Percentiles rank a stretch among this genome's conserved stretches.
Evolutionary conservation across 305 asterid genomes (phyloP).

Genomic region (Galium porrigens): DNA sequence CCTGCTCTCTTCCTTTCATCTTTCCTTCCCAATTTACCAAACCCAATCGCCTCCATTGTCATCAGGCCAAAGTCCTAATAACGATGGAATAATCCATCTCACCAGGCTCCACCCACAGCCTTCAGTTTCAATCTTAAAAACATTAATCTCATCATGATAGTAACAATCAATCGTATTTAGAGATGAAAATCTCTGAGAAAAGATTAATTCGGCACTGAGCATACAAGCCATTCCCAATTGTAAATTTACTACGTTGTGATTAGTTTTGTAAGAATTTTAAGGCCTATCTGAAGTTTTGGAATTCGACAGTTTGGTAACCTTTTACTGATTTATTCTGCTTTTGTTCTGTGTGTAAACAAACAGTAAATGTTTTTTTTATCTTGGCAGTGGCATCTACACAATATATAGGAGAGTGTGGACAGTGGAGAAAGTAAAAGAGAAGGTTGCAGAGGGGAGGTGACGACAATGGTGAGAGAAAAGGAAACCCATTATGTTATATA

Average conservation of each 20-base stretch:
- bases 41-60: not conserved
- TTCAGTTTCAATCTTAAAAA: not conserved
- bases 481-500: not conserved
- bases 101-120: not conserved
- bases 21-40: no score
- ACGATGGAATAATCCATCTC: not conserved
- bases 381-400: no score
- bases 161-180: not conserved
- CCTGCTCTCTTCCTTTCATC: no score
- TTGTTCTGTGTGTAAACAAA: no score
- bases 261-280: no score
- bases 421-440: no score
- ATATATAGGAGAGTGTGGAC: no score
- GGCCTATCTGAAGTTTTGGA: no score
- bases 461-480: not conserved
- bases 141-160: not conserved
- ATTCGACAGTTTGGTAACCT: no score
- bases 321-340: no score
- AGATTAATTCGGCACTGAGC: not conserved
- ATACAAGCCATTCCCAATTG: not conserved
- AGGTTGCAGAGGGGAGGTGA: no score
- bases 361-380: no score
- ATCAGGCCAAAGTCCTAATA: not conserved
- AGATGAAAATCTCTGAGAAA: not conserved
- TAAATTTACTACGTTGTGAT: not conserved